Evolutionary conservation across 2,329 filamentous ascomycete species (phyloP), one percentile per base, ranked within the genome.

Genomic region (Cryphonectria carpinicola): DNA sequence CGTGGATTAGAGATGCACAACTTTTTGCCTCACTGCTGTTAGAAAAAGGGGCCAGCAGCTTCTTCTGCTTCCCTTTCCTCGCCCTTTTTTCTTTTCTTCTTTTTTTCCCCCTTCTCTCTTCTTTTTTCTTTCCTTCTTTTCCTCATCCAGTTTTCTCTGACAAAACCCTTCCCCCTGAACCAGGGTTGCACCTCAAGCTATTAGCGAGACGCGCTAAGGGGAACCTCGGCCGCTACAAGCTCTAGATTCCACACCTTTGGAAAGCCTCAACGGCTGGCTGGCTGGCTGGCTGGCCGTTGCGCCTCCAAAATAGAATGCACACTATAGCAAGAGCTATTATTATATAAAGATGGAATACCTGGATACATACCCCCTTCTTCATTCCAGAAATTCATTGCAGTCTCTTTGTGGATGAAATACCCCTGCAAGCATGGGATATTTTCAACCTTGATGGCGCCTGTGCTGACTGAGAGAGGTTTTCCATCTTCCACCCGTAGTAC

Each of bases 161-260:
- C 61, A 35, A 43, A 41, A 41, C 61, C 39, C 14, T 28, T 32
- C 32, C 46, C 66, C 66, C 66, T 67, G 66, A 67, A 61, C 66
- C 66, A 67, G 66, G 66, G 66, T 67, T 67, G 66, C 65, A 66
- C 25, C 22, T 56, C 35, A 52, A 17, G 22, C 17, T 17, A 3
- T 56, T 52, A 43, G 41, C n/a, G n/a, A 32, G 28, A 35, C 19
- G 58, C 22, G 3, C 58, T 35, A 13, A 22, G 13, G 54, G 54
- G 28, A 5, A 28, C n/a, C 49, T n/a, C 19, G 52, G 52, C 4
- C 25, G n/a, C 52, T 32, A 56, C 52, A 56, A 32, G 52, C 52
- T 56, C 52, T 28, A 17, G 52, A 56, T 56, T 28, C 52, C 52
- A 28, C 25, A 25, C 25, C 52, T 56, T n/a, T 28, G 13, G n/a